Evolutionary conservation across 106 monocot species (phyloP), one percentile per base, ranked within the genome.

Genomic region (Dioscorea zingiberensis): DNA sequence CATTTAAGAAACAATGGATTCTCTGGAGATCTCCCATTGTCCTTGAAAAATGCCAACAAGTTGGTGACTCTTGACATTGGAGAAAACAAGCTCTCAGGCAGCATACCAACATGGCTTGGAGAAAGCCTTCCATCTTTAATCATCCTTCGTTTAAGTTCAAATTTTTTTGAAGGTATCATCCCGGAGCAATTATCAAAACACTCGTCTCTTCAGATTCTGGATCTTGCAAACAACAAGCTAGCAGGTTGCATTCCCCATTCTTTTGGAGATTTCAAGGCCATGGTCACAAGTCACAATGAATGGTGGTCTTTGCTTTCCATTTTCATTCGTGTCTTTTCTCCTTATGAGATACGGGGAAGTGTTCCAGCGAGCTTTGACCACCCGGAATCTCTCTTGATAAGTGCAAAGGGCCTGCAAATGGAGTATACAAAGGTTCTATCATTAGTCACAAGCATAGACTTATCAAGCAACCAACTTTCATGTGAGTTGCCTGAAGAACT

Each of bases 171-270:
- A 47, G 80, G 74, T 0, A 19, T 7, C 15, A 80, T 80, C 25
- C 70, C 75, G 16, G 1, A 30, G 16, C 29, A 80, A 13, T 13
- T 80, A 9, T 44, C 66, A 25, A 30, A 61, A 15, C 65, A 74
- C 4, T 2, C 4, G 18, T 8, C n/a, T 25, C 74, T 80, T 32
- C 65, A 62, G 55, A 25, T 75, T 12, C 26, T 79, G 19, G 74
- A 80, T 22, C 69, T 80, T 47, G 48, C 74, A 13, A 13, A 55
- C 30, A 80, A 74, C 19, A 53, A 47, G 27, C 54, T 80, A 18
- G 66, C 70, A 27, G 75, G 75, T 1, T 22, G 22, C 10, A 59
- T 80, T 27, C 73, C 80, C 18, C 44, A 2, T 6, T 26, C 47
- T 11, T 58, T 75, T 0, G 44, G 26, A 25, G 47, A 65, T 28